Base-by-base conservation (phyloP, 2,329 filamentous ascomycete genomes). In the Domatiomyces catenatus region DNA sequence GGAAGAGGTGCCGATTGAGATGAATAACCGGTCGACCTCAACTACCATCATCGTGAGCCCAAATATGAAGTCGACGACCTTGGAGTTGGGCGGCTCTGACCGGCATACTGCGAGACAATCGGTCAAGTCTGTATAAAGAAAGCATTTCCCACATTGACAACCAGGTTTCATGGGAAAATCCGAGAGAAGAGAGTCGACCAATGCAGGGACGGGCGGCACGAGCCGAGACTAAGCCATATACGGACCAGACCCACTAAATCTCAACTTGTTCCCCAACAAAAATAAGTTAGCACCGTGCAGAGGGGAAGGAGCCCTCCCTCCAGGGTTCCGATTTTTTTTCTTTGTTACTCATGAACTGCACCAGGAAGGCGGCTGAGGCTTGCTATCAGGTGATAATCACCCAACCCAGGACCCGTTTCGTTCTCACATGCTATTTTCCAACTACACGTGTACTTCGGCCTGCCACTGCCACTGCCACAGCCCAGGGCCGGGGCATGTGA, bases 21-120 rank as follows among this genome's bases (percentile, higher is more conserved):
- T 84, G 10, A 86, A 95, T 62, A 84, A 83, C 60, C 73, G 79
- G 59, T 92, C 86, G 61, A 71, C 86, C 52, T 86, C 83, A 0
- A 83, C 92, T 69, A 82, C 80, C 42, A 75, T 95, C 1, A 68
- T 82, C 47, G 85, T 94, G 1, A 75, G 88, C 19, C 75, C 80
- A 12, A 81, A 89, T 68, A 71, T 85, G 50, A 73, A 69, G 54
- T 79, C 77, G 57, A 84, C 86, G 28, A 94, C 84, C 1, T 74
- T 90, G 20, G 84, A 79, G 56, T 64, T 87, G 24, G 32, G 32
- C 32, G 12, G 32, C 12, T 4, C 15, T 39, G 83, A 84, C 63
- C 74, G 79, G 10, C 12, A 15, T 15, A 15, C 32, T 5, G 28
- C 10, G 32, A 39, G 32, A 12, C 12, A 12, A 15, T 39, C 10